Percentiles rank a stretch among this genome's conserved stretches.
These are phyloP conservation scores for Diaporthe aspalathi DNA, from an alignment of 2,329 filamentous ascomycete genomes.

Conservation along the genomic window DNA sequence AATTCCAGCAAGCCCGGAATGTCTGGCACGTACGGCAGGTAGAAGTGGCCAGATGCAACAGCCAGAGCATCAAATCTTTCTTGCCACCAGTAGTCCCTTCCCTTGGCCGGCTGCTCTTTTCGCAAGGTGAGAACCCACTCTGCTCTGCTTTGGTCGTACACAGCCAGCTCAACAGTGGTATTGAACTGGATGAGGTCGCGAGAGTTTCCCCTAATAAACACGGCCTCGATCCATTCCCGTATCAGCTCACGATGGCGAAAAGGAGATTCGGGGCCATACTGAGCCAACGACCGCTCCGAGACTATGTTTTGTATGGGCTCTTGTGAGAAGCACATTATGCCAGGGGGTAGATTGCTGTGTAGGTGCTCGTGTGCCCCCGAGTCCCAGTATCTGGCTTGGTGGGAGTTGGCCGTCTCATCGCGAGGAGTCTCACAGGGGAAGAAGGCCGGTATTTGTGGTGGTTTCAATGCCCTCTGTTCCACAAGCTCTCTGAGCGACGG, in stretches of 20 bases:
- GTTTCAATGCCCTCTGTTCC: not conserved
- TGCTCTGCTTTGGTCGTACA: slow-evolving; percentile 39
- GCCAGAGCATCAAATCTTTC: slow-evolving; percentile 56
- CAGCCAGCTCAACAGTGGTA: slow-evolving; percentile 67
- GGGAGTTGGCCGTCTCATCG: slow-evolving; percentile 42
- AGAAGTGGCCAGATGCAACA: slow-evolving; percentile 55
- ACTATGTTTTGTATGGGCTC: slow-evolving; percentile 51
- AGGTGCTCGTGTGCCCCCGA: slow-evolving; percentile 66
- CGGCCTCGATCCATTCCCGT: slow-evolving; percentile 37
- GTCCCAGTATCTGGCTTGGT: slow-evolving; percentile 60
- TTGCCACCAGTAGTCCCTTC: slow-evolving; percentile 49
- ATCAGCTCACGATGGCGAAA: slow-evolving; percentile 9
- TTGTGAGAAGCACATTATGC: slow-evolving; percentile 66
- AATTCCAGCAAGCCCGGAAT: slow-evolving; percentile 56
- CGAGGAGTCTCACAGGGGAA: slow-evolving; percentile 4
- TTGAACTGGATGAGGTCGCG: slow-evolving; percentile 56
- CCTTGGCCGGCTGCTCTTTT: slow-evolving; percentile 30
- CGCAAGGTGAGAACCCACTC: slow-evolving; percentile 44
- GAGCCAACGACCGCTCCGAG: not conserved
- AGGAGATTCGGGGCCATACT: slow-evolving; percentile 51
- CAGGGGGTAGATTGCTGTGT: slow-evolving; percentile 67
- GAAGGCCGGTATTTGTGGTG: not conserved
- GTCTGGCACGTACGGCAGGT: slow-evolving; percentile 53
- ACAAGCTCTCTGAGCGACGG: not conserved
- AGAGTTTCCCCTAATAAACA: slow-evolving; percentile 38